Evolutionary conservation across 345 rosid genomes (phyloP).

Genomic region (Syzygium aromaticum): DNA sequence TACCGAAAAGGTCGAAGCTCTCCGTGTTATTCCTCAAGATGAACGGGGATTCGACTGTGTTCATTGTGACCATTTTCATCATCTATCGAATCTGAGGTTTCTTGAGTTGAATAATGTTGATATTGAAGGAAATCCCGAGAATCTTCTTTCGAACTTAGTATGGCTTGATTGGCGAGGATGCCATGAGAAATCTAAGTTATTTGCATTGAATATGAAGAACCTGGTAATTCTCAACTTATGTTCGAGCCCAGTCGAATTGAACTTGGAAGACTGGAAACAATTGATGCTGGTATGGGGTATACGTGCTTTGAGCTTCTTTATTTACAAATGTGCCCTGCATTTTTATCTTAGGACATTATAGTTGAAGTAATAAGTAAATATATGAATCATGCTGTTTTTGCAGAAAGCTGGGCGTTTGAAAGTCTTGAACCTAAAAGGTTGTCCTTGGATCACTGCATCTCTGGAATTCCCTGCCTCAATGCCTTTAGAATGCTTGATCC

Average conservation of each 20-base stretch:
- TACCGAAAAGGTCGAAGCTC: neutral
- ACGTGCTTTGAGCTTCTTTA: neutral
- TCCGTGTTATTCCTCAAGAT: neutral
- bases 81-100: neutral
- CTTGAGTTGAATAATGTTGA: neutral
- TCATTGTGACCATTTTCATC: neutral
- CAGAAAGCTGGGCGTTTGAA: neutral
- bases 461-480: neutral
- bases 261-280: neutral
- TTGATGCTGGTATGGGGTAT: neutral
- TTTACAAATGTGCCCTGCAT: neutral
- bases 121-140: neutral
- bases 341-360: too few relatives aligned
- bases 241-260: neutral
- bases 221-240: neutral
- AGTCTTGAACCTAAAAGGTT: neutral
- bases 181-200: neutral
- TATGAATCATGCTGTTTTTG: neutral
- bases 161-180: neutral
- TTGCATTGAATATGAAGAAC: neutral
- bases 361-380: too few relatives aligned
- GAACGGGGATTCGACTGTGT: fast-evolving
- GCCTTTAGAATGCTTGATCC: neutral
- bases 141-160: neutral
- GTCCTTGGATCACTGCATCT: neutral